Evolutionary conservation across 805 yeast genomes (phyloP), one percentile per base, ranked within the genome.

Genomic region (Hanseniaspora nectarophila): DNA sequence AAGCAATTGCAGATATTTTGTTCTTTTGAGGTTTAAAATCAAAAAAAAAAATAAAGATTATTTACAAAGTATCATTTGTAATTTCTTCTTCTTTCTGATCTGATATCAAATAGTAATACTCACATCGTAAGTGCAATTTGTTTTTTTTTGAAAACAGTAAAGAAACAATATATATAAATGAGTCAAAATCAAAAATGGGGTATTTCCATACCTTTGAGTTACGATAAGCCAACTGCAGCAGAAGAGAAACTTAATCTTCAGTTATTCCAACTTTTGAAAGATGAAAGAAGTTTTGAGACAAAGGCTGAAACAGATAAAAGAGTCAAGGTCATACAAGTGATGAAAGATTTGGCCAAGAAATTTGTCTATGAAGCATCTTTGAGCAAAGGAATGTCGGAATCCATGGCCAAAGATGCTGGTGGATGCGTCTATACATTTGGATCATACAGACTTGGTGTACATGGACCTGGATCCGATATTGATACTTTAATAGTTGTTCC

Each of bases 401-500:
- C 97, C 2, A 88, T 92, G 97, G 95, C 97, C 0, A 75, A 71
- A 53, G 98, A 92, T 66, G 95, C 97, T 0, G 98, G 98, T 35
- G 98, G 98, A 34, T 92, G 92, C 65, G 79, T 92, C n/a, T 92
- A 89, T 64, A 88, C 97, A 0, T 92, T 77, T 69, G 98, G 98
- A 1, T 88, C 97, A 1, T 92, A 89, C 62, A 73, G 96, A 56
- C 69, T 92, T 42, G 98, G 98, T 4, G 98, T 92, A 13, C 87
- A 89, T 68, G 97, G 97, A 0, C 97, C 97, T 0, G 97, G 98
- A 0, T 84, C 95, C 0, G 98, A 92, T 81, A 90, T 92, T 55
- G 98, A 92, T 71, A 85, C 97, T 0, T 70, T 92, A 43, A 85
- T 92, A n/a, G 97, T 90, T 26, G 97, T 86, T 16, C 98, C 98